Evolutionary conservation across 2,329 filamentous ascomycete species (phyloP).

Genomic region (Blumeriella jaapii): DNA sequence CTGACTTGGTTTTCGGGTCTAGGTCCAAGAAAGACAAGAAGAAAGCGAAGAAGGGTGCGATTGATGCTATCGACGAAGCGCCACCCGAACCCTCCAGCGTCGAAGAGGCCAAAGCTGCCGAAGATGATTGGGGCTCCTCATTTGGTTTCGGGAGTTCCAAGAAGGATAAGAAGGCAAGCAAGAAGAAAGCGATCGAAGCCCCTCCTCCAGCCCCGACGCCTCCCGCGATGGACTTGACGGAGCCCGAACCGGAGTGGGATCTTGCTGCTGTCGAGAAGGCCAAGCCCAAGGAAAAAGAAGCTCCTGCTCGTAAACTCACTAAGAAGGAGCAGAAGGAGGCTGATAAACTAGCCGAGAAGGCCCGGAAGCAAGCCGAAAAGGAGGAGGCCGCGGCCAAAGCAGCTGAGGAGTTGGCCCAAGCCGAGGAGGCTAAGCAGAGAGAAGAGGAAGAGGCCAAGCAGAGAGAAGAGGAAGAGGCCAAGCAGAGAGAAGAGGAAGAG

Average conservation of each 20-base stretch:
- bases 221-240: constrained; percentile 35
- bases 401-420: constrained; percentile 27
- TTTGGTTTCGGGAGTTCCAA: constrained; percentile 32
- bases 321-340: constrained; percentile 40
- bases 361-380: constrained; percentile 38
- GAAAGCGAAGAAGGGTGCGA: constrained; percentile 42
- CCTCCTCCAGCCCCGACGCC: constrained; percentile 39
- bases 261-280: constrained; percentile 27
- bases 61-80: constrained; percentile 37
- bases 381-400: constrained; percentile 36
- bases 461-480: constrained; percentile 30
- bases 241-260: constrained; percentile 31
- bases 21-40: constrained; percentile 34
- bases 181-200: constrained; percentile 32
- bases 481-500: constrained; percentile 28
- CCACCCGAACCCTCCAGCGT: constrained; percentile 33
- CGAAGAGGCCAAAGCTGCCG: constrained; percentile 33
- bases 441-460: constrained; percentile 14
- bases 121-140: constrained; percentile 32
- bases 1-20: constrained; percentile 32
- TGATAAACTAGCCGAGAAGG: constrained; percentile 36
- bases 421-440: constrained; percentile 26
- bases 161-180: constrained; percentile 32
- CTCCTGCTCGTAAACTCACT: constrained; percentile 30
- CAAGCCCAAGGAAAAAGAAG: constrained; percentile 33